phyloP scores from a whole-genome alignment of 2,329 filamentous ascomycete species.

The Xylariaceae sp. region DNA sequence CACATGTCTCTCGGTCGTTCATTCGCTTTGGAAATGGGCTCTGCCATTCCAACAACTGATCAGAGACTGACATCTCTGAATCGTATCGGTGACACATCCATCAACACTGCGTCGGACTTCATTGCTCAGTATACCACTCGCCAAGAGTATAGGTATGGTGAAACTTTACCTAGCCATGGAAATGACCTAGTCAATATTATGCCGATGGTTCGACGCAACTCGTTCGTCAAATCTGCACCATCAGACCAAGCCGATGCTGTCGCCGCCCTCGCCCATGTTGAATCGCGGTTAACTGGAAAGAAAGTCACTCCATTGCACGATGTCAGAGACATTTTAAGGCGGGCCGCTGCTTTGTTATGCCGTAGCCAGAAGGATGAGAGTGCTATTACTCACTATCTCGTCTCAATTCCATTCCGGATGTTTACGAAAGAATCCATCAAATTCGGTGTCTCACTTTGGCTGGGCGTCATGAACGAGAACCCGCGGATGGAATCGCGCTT shows the following conservation, averaged over 20 bases:
- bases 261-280: slow-evolving; percentile 69
- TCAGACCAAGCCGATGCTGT: slow-evolving; percentile 57
- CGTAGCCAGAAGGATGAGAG: slow-evolving; percentile 72
- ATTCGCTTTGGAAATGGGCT: slow-evolving; percentile 90
- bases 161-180: slow-evolving; percentile 68
- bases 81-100: slow-evolving; percentile 65
- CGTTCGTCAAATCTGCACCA: slow-evolving; percentile 51
- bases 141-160: slow-evolving; percentile 90
- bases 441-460: slow-evolving; percentile 91
- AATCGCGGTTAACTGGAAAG: slow-evolving; percentile 66
- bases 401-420: slow-evolving; percentile 86
- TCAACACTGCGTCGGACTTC: slow-evolving; percentile 94
- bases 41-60: slow-evolving; percentile 79
- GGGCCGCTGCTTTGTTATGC: slow-evolving; percentile 84
- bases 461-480: slow-evolving; percentile 96
- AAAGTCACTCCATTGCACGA: slow-evolving; percentile 70
- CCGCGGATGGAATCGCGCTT: slow-evolving; percentile 83
- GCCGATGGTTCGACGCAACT: slow-evolving; percentile 51
- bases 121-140: slow-evolving; percentile 95
- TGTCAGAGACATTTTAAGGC: slow-evolving; percentile 75
- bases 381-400: slow-evolving; percentile 79
- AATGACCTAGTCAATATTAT: slow-evolving; percentile 63
- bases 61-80: slow-evolving; percentile 83
- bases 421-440: slow-evolving; percentile 97
- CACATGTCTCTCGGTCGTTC: slow-evolving; percentile 90